Conservation (phyloP, 371 early-diverging fungal genomes). For the Rozella allomycis region DNA sequence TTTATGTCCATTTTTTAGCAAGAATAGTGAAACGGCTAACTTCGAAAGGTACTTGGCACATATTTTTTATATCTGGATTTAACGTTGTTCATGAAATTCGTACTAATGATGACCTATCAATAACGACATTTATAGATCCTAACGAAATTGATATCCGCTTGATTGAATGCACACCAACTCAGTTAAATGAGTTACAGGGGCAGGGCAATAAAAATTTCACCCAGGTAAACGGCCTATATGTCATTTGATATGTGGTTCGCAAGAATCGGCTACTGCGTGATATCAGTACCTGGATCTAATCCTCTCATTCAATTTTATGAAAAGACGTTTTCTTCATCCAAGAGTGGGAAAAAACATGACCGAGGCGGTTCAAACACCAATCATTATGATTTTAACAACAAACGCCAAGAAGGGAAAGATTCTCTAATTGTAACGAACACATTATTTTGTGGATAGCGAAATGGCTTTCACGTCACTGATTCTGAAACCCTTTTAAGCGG, state of each 20-base stretch:
- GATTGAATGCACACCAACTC: slow-evolving; percentile 17
- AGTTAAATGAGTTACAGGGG: slow-evolving; percentile 11
- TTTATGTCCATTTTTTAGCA: slow-evolving; percentile 25
- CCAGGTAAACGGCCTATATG: neutral
- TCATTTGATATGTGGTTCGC: slow-evolving; percentile 18
- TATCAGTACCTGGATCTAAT: slow-evolving; percentile 12
- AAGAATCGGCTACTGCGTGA: slow-evolving; percentile 20
- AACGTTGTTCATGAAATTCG: slow-evolving; percentile 8
- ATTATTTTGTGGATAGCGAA: too few relatives aligned
- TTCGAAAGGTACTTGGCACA: slow-evolving; percentile 16
- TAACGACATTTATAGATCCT: slow-evolving; percentile 18
- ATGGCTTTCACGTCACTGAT: too few relatives aligned
- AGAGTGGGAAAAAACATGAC: too few relatives aligned
- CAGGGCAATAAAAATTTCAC: slow-evolving; percentile 2
- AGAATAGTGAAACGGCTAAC: slow-evolving; percentile 18
- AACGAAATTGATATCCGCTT: slow-evolving; percentile 24
- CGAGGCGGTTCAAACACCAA: too few relatives aligned
- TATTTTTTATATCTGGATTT: slow-evolving; percentile 7
- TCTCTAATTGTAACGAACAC: too few relatives aligned
- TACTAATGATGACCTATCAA: slow-evolving; percentile 9
- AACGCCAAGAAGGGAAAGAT: too few relatives aligned
- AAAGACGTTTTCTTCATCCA: slow-evolving; percentile 13
- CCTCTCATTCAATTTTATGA: slow-evolving; percentile 11
- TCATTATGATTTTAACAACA: too few relatives aligned
- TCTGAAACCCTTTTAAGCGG: too few relatives aligned